These are phyloP conservation scores for Spathaspora boniae DNA, from an alignment of 805 yeast genomes.

Conservation along the genomic window DNA sequence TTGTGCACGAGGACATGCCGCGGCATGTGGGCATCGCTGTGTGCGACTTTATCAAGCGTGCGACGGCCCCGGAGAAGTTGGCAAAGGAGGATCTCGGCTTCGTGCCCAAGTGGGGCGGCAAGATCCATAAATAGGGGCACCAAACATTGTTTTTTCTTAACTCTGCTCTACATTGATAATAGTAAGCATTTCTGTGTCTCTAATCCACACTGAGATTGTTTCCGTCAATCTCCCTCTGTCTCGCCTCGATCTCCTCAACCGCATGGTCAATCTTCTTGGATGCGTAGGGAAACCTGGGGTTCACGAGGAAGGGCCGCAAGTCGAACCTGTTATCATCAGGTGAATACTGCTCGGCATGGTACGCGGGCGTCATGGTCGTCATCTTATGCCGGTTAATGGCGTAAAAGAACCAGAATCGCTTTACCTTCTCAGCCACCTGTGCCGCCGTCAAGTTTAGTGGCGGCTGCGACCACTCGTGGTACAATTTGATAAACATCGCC, in stretches of 20 bases:
- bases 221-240: constrained; percentile 23
- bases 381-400: constrained; percentile 95
- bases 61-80: constrained; percentile 32
- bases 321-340: constrained; percentile 98
- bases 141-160: constrained; percentile 1
- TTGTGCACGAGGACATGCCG: constrained; percentile 91
- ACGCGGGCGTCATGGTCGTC: constrained; percentile 95
- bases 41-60: constrained; percentile 47
- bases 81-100: constrained; percentile 29
- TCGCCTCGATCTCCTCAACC: constrained; percentile 54
- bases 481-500: constrained; percentile 84
- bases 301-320: constrained; percentile 89
- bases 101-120: constrained; percentile 39
- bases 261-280: constrained; percentile 81
- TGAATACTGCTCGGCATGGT: constrained; percentile 97
- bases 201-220: constrained; percentile 46
- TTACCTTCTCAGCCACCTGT: constrained; percentile 88
- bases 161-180: no score
- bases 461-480: constrained; percentile 88
- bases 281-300: constrained; percentile 88
- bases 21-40: constrained; percentile 57
- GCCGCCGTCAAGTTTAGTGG: constrained; percentile 65
- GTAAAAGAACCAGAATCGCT: constrained; percentile 86
- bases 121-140: constrained; percentile 17
- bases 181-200: not conserved